These are phyloP conservation scores for Clarireedia homoeocarpa DNA, from an alignment of 2,329 filamentous ascomycete species.

Conservation along the genomic window DNA sequence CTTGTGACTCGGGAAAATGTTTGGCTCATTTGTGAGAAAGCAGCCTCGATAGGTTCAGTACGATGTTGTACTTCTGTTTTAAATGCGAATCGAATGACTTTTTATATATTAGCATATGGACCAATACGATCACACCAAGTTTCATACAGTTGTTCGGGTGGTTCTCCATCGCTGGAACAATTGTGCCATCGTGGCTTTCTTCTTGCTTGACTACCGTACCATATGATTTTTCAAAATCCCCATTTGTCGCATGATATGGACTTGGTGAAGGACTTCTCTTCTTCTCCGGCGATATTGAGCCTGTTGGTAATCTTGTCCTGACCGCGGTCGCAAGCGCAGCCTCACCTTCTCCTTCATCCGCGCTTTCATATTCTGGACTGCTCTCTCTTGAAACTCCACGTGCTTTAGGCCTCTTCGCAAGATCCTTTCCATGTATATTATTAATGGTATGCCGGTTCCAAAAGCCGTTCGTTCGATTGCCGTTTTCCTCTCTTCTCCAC, in stretches of 20 bases:
- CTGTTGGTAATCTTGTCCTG: conserved; percentile 36
- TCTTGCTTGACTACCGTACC: conserved; percentile 28
- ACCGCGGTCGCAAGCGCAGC: conserved; percentile 24
- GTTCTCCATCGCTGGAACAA: conserved; percentile 20
- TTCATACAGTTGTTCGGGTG: conserved; percentile 43
- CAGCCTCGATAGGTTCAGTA: conserved; percentile 73
- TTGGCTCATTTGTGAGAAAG: conserved; percentile 54
- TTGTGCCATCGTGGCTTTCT: conserved; percentile 15
- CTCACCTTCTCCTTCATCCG: conserved; percentile 36
- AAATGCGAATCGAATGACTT: conserved; percentile 83
- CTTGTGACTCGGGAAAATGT: conserved; percentile 54
- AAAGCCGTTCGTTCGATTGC: conserved; percentile 36
- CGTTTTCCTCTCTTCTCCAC: conserved; percentile 44
- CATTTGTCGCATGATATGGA: conserved; percentile 29
- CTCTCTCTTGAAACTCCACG: conserved; percentile 40
- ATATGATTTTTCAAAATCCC: conserved; percentile 32
- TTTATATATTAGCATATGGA: conserved; percentile 16
- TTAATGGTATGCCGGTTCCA: conserved; percentile 35
- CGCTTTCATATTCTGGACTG: conserved; percentile 54
- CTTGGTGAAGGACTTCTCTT: conserved; percentile 47
- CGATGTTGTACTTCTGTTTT: conserved; percentile 83
- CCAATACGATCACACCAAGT: conserved; percentile 5
- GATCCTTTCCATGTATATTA: conserved; percentile 40
- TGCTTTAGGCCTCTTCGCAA: conserved; percentile 36
- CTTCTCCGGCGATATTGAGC: conserved; percentile 48